These are phyloP conservation scores for Clarireedia paspali DNA, from an alignment of 2,329 filamentous ascomycete species.

Conservation along the genomic window DNA sequence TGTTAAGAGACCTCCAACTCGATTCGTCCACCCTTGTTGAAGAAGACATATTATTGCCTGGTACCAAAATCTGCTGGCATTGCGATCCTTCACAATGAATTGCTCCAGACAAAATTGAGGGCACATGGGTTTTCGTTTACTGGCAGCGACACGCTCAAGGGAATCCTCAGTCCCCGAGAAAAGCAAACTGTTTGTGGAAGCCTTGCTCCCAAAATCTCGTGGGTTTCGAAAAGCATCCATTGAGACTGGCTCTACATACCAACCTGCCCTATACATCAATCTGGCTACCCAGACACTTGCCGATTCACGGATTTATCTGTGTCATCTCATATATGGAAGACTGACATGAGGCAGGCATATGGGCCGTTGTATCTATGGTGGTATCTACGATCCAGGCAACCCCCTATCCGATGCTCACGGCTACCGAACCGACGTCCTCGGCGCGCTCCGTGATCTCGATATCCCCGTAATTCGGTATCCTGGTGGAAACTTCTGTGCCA, in stretches of 20 bases:
- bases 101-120: no score
- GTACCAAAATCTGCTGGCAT: not conserved
- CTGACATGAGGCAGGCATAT: conserved; percentile 54
- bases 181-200: no score
- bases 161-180: no score
- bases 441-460: conserved; percentile 63
- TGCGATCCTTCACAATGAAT: no score
- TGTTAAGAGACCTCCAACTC: not conserved
- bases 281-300: not conserved
- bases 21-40: not conserved
- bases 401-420: conserved; percentile 65
- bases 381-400: conserved; percentile 73
- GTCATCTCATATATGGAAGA: not conserved
- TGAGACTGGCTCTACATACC: no score
- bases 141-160: no score
- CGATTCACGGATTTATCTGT: not conserved
- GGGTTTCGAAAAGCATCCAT: no score
- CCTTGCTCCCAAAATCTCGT: no score
- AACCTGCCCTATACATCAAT: not conserved
- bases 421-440: conserved; percentile 72
- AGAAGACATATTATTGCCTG: not conserved
- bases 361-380: conserved; percentile 82
- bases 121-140: no score
- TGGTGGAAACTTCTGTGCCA: conserved; percentile 77
- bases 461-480: conserved; percentile 75